Percentiles rank a stretch among this genome's conserved stretches.
These are phyloP conservation scores for Apophysomyces elegans DNA, from an alignment of 371 early-diverging fungal species.

Conservation along the genomic window DNA sequence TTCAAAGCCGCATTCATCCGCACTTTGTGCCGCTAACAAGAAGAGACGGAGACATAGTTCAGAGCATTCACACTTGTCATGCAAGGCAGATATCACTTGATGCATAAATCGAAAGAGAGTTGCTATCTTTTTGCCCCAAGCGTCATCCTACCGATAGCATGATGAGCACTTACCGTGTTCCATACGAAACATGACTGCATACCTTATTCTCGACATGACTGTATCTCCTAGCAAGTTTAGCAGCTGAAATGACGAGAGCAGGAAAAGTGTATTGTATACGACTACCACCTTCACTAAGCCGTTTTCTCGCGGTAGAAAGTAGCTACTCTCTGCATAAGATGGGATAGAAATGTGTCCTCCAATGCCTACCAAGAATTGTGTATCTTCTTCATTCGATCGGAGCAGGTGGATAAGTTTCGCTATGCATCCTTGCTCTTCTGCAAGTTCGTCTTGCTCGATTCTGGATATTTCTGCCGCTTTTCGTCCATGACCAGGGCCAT, in stretches of 20 bases:
- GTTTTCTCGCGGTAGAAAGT: conserved; percentile 76
- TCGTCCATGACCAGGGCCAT: conserved; percentile 17
- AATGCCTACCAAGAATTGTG: conserved; percentile 62
- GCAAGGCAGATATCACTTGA: conserved; percentile 69
- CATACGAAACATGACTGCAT: conserved; percentile 8
- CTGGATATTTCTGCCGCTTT: conserved; percentile 20
- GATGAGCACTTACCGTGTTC: not conserved
- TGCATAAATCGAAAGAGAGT: conserved; percentile 76
- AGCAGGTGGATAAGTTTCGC: conserved; percentile 83
- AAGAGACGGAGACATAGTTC: conserved; percentile 80
- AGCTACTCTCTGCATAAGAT: conserved; percentile 42
- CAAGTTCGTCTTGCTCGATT: conserved; percentile 72
- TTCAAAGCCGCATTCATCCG: conserved; percentile 82
- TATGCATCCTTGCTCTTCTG: conserved; percentile 82
- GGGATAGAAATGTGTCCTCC: not conserved
- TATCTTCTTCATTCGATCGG: conserved; percentile 61
- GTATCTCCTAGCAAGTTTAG: conserved; percentile 71
- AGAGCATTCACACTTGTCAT: conserved; percentile 67
- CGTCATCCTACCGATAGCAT: conserved; percentile 47
- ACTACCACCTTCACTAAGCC: conserved; percentile 84
- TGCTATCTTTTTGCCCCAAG: conserved; percentile 67
- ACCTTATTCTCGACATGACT: conserved; percentile 47
- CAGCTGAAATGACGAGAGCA: conserved; percentile 71
- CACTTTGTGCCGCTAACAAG: conserved; percentile 80
- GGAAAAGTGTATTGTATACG: conserved; percentile 89